Base-by-base conservation (phyloP, 768 basidiomycete species). In the Tubosaeta sp. region DNA sequence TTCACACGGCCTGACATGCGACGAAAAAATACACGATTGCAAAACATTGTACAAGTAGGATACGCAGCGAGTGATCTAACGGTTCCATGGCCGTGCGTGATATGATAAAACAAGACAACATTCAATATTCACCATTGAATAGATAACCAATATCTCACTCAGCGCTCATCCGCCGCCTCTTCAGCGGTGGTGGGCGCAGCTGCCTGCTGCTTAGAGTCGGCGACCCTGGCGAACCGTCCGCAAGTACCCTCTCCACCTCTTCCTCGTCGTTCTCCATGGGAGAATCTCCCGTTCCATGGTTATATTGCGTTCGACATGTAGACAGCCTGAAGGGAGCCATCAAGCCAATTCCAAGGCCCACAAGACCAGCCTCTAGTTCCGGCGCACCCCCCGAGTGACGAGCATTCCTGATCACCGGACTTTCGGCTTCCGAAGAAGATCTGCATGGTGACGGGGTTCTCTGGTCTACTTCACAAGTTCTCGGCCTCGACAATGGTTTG, bases 251-350 rank as follows among this genome's bases (percentile, higher is more conserved):
- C 55, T 71, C 64, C 34, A 72, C 69, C 55, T 72, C 65, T 22
- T 67, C 64, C 48, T 71, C 68, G 52, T 71, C 68, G 36, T 59
- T 51, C 29, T 61, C 67, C 42, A 59, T 39, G 14, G 53, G 44
- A 32, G 55, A 54, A 31, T 39, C 45, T 24, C 58, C 55, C 2
- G 29, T 40, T 10, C 34, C 44, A 14, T 56, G 51, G 21, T 45
- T 50, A 27, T 62, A 42, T 43, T 63, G 66, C 27, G 56, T 66
- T 38, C 72, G 66, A 41, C 69, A 73, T 27, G 72, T 70, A 31
- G 77, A 71, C 43, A 80, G 67, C 27, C 68, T 69, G 56, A 84
- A 83, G 12, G 83, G 78, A 46, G 77, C 80, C 58, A 84, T 69
- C 35, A 84, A 68, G 8, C 70, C 68, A 54, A 69, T 69, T 34